Percentiles rank a stretch among this genome's conserved stretches.
phyloP scores from a whole-genome alignment of 1,139 yeast genomes.

The Meyerozyma carpophila region DNA sequence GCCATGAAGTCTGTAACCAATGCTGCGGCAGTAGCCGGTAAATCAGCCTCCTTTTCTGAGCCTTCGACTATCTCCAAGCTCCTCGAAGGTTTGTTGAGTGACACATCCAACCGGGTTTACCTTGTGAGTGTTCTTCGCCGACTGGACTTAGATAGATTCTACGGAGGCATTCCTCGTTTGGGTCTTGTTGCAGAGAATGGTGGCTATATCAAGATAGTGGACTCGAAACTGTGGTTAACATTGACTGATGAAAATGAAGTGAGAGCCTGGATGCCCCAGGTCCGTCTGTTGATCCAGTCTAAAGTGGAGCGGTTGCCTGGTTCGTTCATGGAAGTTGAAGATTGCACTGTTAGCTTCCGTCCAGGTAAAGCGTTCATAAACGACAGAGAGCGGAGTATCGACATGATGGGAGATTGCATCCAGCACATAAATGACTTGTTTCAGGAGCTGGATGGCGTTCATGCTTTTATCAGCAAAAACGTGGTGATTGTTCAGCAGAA shows the following conservation, averaged over 20 bases:
- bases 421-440: constrained; percentile 79
- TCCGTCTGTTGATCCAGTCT: constrained; percentile 54
- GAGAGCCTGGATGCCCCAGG: constrained; percentile 57
- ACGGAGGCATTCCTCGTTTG: constrained; percentile 59
- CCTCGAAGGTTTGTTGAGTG: constrained; percentile 42
- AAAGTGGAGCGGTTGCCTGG: constrained; percentile 81
- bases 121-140: constrained; percentile 63
- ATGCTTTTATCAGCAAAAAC: constrained; percentile 69
- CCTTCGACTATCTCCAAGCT: constrained; percentile 48
- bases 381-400: constrained; percentile 60
- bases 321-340: constrained; percentile 65
- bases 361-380: constrained; percentile 57
- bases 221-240: constrained; percentile 58
- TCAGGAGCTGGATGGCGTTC: constrained; percentile 49
- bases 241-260: constrained; percentile 50
- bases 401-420: constrained; percentile 78
- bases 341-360: constrained; percentile 69
- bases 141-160: constrained; percentile 60
- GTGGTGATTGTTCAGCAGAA: constrained; percentile 64
- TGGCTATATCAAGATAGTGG: constrained; percentile 58
- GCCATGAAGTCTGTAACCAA: constrained; percentile 7
- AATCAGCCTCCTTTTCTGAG: constrained; percentile 26
- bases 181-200: constrained; percentile 93
- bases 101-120: constrained; percentile 60
- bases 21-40: constrained; percentile 15